Evolutionary conservation across 2,329 filamentous ascomycete species (phyloP), one percentile per base, ranked within the genome.

Genomic region (Hortaea sp.): DNA sequence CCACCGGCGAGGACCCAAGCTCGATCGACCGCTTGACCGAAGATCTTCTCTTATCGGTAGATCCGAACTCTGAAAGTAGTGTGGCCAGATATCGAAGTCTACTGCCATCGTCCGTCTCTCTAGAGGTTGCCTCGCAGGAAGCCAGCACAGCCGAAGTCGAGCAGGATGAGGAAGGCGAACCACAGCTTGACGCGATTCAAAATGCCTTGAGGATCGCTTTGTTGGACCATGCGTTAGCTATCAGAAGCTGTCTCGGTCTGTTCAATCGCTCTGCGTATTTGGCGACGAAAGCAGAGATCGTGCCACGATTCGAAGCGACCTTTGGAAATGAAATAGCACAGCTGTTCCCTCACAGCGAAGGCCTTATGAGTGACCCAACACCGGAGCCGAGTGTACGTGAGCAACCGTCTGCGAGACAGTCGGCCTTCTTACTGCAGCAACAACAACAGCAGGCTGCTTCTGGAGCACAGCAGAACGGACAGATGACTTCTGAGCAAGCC

Each of bases 171-270:
- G 48, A 73, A 31, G 66, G 69, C 20, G 71, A 72, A 0, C 63
- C 64, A 30, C 62, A 63, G 7, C 58, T 70, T 28, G 73, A 75
- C 53, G 69, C 71, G 1, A 75, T 88, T 57, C 83, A 94, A 53
- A 86, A 78, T 42, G 86, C 88, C 1, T 80, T 97, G 53, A 84
- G 84, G 59, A 85, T 89, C 63, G 85, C 88, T 0, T 74, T 97
- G 29, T 77, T 94, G 38, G 92, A 97, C 59, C 89, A 97, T 64
- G 87, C 88, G 2, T 77, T 94, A 49, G 82, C 87, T 64, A 81
- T 97, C 57, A 88, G 90, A 69, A 81, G 87, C 53, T 90, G 87
- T 57, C 67, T 97, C 6, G 52, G 73, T 73, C 64, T 75, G 76
- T 48, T 79, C 77, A 64, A 80, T 74, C 69, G 76, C 66, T 35